Evolutionary conservation across 1,284 basidiomycete genomes (phyloP).

Genomic region (Cryptococcus sp.): DNA sequence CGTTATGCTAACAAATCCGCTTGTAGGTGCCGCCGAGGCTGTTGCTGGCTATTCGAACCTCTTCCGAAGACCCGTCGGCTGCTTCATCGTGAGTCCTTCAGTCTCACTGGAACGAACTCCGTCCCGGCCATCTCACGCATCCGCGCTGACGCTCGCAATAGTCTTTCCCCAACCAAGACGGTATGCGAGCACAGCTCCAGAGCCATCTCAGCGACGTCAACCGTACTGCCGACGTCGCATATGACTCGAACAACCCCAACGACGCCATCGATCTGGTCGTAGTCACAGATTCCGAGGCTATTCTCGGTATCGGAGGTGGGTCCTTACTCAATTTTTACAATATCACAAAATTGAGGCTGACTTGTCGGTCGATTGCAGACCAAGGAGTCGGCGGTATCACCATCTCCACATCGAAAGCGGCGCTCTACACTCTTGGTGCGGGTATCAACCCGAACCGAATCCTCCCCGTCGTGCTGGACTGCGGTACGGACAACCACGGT

Average conservation of each 20-base stretch:
- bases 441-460: conserved; percentile 73
- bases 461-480: conserved; percentile 68
- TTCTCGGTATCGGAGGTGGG: conserved; percentile 66
- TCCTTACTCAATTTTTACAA: not conserved
- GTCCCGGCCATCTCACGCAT: not conserved
- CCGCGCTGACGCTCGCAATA: conserved; percentile 4
- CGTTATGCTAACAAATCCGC: not conserved
- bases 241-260: conserved; percentile 63
- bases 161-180: conserved; percentile 64
- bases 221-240: conserved; percentile 66
- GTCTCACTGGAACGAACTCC: not conserved
- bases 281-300: conserved; percentile 79
- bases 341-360: not conserved
- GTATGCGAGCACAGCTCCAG: conserved; percentile 62
- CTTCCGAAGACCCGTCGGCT: conserved; percentile 66
- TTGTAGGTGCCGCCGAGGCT: conserved; percentile 48
- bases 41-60: conserved; percentile 78
- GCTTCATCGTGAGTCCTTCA: conserved; percentile 39
- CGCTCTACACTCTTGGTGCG: conserved; percentile 77
- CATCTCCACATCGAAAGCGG: conserved; percentile 79
- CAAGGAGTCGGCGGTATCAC: conserved; percentile 56
- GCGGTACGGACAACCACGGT: conserved; percentile 72
- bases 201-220: conserved; percentile 52
- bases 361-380: conserved; percentile 26
- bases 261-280: conserved; percentile 69